Evolutionary conservation across 257 asterid genomes (phyloP), one percentile per base, ranked within the genome.

Genomic region (Anisodus tanguticus): DNA sequence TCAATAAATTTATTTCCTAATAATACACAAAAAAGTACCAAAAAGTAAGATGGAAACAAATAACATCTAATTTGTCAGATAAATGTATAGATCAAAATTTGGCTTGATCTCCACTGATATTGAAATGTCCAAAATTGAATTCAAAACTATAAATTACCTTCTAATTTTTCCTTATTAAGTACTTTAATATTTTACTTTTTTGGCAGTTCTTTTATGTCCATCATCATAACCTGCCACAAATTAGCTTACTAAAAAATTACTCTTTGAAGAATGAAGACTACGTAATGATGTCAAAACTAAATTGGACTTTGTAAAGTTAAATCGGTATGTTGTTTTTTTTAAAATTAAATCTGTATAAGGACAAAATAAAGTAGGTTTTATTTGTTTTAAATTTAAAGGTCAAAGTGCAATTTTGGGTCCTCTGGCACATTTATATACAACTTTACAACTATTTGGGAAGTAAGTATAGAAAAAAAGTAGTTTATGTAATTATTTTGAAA

Each of bases 1-100:
- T 6, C 81, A 47, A 74, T 49, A 15, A 72, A 47, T 47, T 72
- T 19, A 72, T 72, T 47, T 74, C 60, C 7, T 49, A 74, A 47
- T 7, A 49, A 47, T 6, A 72, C 35, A 37, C 51, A 35, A 4
- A 9, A 71, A n/a, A 10, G 1, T 62, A 6, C 17, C n/a, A 45
- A 45, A 71, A 72, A 19, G n/a, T n/a, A 45, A 70, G 15, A 5
- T 45, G 37, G n/a, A 70, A 69, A 70, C 37, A 17, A 43, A 43
- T 70, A 70, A 43, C 55, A 17, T 17, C 35, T n/a, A 70, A 43
- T 70, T 70, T 10, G 17, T 45, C 19, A 17, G 5, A 70, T 70
- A 43, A 70, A 70, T 41, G 45, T 41, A 41, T 5, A 41, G 45
- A 41, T 41, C 4, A 41, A 41, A 41, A 41, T 41, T 41, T 41